Base-by-base conservation (phyloP, 345 rosid species). In the Eutrema heterophyllum region DNA sequence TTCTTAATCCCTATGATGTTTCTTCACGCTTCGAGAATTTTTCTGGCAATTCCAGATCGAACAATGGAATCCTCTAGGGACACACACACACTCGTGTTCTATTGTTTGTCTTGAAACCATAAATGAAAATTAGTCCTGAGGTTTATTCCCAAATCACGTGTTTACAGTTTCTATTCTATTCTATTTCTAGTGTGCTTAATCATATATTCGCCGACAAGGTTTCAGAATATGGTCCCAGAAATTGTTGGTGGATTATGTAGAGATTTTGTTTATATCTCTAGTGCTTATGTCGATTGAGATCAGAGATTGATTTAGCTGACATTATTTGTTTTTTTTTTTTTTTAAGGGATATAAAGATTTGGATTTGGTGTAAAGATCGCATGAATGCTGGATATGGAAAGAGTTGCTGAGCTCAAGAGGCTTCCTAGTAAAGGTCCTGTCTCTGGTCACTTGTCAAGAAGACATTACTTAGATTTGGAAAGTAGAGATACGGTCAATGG, bases 401-500 rank as follows among this genome's bases (percentile, higher is more conserved):
- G 86, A 81, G 71, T 80, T 78, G 12, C 84, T 51, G 91, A 91
- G 77, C 75, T 80, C 7, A 88, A 84, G 82, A 70, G 69, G 64
- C 79, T 84, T 71, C 87, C 89, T 77, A 71, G 82, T 52, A 86
- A 84, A 78, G 65, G 79, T 75, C 87, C 90, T 50, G 69, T 68
- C 41, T 67, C 63, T 14, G 85, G 80, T 51, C 89, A 82, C 60
- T 39, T 74, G n/a, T 69, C 87, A 7, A 77, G 64, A 72, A 59
- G 73, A 66, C 72, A 30, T 8, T 57, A 71, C 76, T 33, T 51
- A 51, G 68, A 77, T 62, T 66, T 60, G 4, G 81, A 78, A 6
- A 44, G 9, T 44, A 71, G 53, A 78, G 81, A 72, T 50, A 8
- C 7, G 0, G 12, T 7, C 32, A 55, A 29, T 27, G 60, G 27